Base-by-base conservation (phyloP, 495 filamentous ascomycete species). In the Massariosphaeria phaeospora region DNA sequence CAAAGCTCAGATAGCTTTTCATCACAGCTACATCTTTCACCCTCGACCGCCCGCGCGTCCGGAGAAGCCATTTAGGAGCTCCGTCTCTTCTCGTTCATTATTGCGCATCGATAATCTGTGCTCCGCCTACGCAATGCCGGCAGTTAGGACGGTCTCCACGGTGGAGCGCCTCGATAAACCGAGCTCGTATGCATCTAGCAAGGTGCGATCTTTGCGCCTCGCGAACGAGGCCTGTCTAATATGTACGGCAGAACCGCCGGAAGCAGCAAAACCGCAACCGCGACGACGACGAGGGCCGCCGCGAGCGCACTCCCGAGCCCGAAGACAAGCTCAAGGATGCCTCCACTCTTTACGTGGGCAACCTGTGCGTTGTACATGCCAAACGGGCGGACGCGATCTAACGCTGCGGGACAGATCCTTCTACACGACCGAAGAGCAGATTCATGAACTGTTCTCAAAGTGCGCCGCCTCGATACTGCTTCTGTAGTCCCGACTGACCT, bases 361-460 rank as follows among this genome's bases (percentile, higher is more conserved):
- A 98, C 68, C 76, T 98, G 89, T 95, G 77, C 59, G 88, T 73
- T 8, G n/a, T 24, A 10, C 39, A 29, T 10, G 25, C 34, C 42
- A 43, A 13, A 24, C 36, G 9, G n/a, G 24, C 26, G 17, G 21
- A 27, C 18, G 18, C 13, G 46, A 45, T 44, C 73, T 80, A 42
- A 79, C 59, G 17, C 7, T 33, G 15, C n/a, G n/a, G n/a, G n/a
- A 8, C 56, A 96, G 91, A 54, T 98, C 93, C n/a, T 98, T 98
- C 73, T 98, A 96, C 76, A 98, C 93, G 10, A 98, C 93, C 38
- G 93, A 98, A 69, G 93, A 98, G 73, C 93, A 98, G 67, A 95
- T 98, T 49, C 91, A 97, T 66, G 94, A 96, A 69, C 84, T 97
- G 10, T 97, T 97, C 68, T 78, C 87, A 12, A 97, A 97, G 80